Evolutionary conservation across 768 basidiomycete genomes (phyloP), one percentile per base, ranked within the genome.

Genomic region (Rickenella mellea): DNA sequence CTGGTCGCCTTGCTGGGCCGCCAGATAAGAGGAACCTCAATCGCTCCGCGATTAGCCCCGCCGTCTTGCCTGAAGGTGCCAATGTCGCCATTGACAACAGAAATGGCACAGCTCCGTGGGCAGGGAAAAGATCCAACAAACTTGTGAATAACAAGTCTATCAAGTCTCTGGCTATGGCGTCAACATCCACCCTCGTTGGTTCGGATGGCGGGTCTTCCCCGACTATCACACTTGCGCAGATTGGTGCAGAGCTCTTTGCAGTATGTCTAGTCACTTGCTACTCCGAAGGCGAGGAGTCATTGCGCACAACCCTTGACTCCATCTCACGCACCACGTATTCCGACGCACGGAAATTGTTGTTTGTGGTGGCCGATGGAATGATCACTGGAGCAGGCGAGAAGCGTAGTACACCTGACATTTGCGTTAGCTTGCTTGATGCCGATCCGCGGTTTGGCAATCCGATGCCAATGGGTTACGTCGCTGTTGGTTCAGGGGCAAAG

Each of bases 381-480:
- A 92, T 99, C 50, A 98, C 94, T 1, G 96, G 96, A 26, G 84
- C 83, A 4, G 96, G 96, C 27, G 96, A 98, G 70, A 94, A 92
- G 65, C 71, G 69, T 53, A 92, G 89, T 48, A 99, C 96, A 6
- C 96, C 96, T 6, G 96, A 99, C 59, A 92, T 91, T 35, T 98
- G 94, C 55, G 93, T 98, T 30, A 71, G 80, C 29, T 59, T 99
- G 42, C 61, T 99, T 38, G 92, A 98, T 51, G 86, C 87, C 3
- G 96, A 99, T 61, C 83, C 88, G 20, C 74, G 96, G 11, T 99
- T 98, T 55, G 96, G 94, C 20, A 91, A 96, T 53, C 96, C 96
- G 2, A 78, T 78, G 33, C 90, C 94, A 4, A 94, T 98, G 93
- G 80, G 74, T 48, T 99, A 97, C 56, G 64, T 73, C 43, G 87